phyloP scores from a whole-genome alignment of 805 yeast species.

The Candida morakotiae region DNA sequence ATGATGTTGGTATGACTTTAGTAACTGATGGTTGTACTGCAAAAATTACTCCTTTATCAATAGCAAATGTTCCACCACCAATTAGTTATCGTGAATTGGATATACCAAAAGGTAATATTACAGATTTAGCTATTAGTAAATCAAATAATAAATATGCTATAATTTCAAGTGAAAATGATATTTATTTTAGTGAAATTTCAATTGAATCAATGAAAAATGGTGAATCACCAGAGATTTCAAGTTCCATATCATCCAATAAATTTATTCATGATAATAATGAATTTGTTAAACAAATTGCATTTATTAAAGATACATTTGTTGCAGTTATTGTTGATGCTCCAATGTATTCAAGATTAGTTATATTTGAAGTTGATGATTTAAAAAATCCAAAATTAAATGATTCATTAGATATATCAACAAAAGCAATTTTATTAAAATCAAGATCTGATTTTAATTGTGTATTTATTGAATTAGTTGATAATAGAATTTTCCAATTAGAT shows the following conservation, averaged over 20 bases:
- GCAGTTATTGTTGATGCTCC: conserved; percentile 60
- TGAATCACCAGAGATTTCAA: conserved; percentile 40
- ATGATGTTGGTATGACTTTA: conserved; percentile 72
- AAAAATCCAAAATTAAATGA: conserved; percentile 36
- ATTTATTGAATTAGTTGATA: conserved; percentile 61
- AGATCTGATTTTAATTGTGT: conserved; percentile 48
- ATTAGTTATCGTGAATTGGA: conserved; percentile 67
- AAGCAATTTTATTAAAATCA: conserved; percentile 54
- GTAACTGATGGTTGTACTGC: conserved; percentile 76
- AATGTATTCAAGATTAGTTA: conserved; percentile 45
- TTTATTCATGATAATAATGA: conserved; percentile 39
- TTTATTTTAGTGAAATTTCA: conserved; percentile 39
- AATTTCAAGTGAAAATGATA: conserved; percentile 41
- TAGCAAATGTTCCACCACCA: conserved; percentile 96
- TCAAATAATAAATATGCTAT: conserved; percentile 58
- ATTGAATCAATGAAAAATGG: conserved; percentile 47
- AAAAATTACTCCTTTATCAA: conserved; percentile 73
- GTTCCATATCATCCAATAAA: conserved; percentile 26
- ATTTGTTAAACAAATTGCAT: conserved; percentile 59
- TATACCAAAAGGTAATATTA: conserved; percentile 42
- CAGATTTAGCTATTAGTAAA: conserved; percentile 61
- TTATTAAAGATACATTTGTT: conserved; percentile 46
- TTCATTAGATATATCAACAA: conserved; percentile 42
- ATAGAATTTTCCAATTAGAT: conserved; percentile 45
- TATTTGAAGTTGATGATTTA: conserved; percentile 44